Evolutionary conservation across 1,139 yeast species (phyloP), one percentile per base, ranked within the genome.

Genomic region (Wickerhamiella infanticola): DNA sequence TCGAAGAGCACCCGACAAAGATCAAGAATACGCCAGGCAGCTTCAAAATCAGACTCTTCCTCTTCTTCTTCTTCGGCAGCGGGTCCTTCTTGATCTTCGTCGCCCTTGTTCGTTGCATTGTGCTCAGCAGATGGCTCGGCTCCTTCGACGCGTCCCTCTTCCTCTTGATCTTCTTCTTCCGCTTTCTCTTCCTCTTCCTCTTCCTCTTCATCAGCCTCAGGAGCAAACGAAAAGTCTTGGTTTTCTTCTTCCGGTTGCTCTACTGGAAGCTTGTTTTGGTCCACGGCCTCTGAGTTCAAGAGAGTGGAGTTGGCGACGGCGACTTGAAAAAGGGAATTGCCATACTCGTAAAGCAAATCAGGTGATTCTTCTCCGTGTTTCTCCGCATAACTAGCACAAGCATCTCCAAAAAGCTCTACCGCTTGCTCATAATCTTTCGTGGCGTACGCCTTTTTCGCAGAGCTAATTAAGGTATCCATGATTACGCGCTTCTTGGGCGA

Each of bases 1-100:
- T 76, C 78, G 53, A 75, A 81, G 37, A 82, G 61, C 1, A 80
- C 68, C 53, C 95, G 70, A 1, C 94, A 73, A 42, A 81, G 66
- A 58, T 86, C 95, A 37, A 84, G 67, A 24, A 84, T 75, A 49
- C 81, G 90, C 95, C 95, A 85, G 0, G 95, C 94, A 25, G 79
- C 72, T 58, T 81, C 94, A 58, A 86, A 81, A 58, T 85, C 95
- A 35, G 62, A 68, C 5, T 59, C 68, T 5, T 58, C 66, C 4
- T 59, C 67, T 4, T 56, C 63, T 2, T 58, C 65, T 9, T 54
- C 62, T 1, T 55, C 64, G 29, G 55, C 63, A n/a, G 57, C 65
- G 4, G 55, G 66, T 5, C 55, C 63, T 3, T 60, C 68, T 3
- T 62, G 70, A 3, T 55, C 63, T 5, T 57, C 64, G 1, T 60